Conservation (phyloP, 495 filamentous ascomycete species). For the Elasticomyces elasticus region DNA sequence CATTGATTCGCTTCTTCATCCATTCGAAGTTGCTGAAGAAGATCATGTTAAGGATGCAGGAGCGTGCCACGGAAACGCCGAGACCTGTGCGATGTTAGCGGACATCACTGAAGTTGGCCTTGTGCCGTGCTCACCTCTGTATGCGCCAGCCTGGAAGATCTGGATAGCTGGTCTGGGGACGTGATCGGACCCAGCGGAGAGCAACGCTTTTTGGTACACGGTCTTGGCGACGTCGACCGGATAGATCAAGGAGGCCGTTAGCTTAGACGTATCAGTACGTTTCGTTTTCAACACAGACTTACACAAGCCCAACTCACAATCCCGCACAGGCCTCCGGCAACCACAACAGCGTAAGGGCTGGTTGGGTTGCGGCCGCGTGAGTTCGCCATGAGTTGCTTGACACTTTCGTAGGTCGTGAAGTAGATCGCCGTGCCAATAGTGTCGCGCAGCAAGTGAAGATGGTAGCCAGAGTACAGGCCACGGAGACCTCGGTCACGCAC, state of each 20-base stretch:
- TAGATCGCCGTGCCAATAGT: constrained; percentile 84
- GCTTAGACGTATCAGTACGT: constrained; percentile 2
- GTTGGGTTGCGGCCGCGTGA: constrained; percentile 59
- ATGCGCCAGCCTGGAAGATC: constrained; percentile 65
- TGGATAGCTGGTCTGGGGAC: constrained; percentile 55
- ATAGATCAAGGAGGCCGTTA: constrained; percentile 41
- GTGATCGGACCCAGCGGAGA: constrained; percentile 54
- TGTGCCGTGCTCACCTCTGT: constrained; percentile 36
- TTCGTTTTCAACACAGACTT: constrained; percentile 30
- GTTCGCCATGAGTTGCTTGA: constrained; percentile 74
- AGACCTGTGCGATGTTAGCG: constrained; percentile 41
- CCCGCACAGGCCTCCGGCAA: constrained; percentile 68
- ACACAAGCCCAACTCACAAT: constrained; percentile 75
- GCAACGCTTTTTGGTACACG: constrained; percentile 69
- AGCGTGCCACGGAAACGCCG: constrained; percentile 68
- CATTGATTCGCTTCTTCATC: constrained; percentile 60
- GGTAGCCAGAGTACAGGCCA: constrained; percentile 81
- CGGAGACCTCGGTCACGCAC: constrained; percentile 64
- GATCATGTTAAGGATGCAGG: constrained; percentile 61
- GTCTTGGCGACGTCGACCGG: constrained; percentile 77
- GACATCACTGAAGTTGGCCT: background rate
- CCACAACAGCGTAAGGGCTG: constrained; percentile 60
- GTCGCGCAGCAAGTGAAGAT: constrained; percentile 74
- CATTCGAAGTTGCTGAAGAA: constrained; percentile 74
- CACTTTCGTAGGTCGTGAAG: constrained; percentile 83